Base-by-base conservation (phyloP, 2,329 filamentous ascomycete genomes). In the Fusarium tupiense region DNA sequence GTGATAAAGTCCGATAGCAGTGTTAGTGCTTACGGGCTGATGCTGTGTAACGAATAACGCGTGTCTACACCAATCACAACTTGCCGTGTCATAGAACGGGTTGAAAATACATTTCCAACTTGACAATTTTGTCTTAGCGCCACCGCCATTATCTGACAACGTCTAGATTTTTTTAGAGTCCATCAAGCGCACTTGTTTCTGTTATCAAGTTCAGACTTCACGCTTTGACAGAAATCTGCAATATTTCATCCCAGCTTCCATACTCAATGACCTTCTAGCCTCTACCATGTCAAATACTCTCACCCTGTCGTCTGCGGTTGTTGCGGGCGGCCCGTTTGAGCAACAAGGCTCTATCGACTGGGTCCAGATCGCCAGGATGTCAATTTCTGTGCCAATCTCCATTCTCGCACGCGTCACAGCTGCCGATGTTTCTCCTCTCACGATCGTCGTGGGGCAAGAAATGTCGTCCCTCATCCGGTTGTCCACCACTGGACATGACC, bases 301-400 rank as follows among this genome's bases (percentile, higher is more conserved):
- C 12, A 4, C 35, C 0, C 10, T 54, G 2, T 17, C 35, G 0
- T 29, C 35, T 1, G 6, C 7, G 13, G 52, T 0, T 20, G 19
- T 3, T 2, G 8, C 35, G 0, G 52, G 52, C 10, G 52, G 24
- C 20, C 0, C 10, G 0, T 40, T 54, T 5, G 52, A 40, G 19
- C 52, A 54, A 9, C 52, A 54, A 29, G 52, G 52, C 20, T 54
- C 35, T 29, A 29, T 54, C 2, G 52, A 40, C n/a, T 54, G 52
- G 52, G 14, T 54, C 2, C 52, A 54, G 4, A 26, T 54, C 0
- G 52, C 52, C 5, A 54, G 2, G 0, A 29, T 54, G 52, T 38
- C 52, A 0, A 3, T 54, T 5, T 1, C 52, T 0, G 0, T 54
- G 13, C 52, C 52, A 1, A 13, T 40, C 5, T 40, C 52, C 0